Percentiles rank a stretch among this genome's conserved stretches.
Evolutionary conservation across 1,284 basidiomycete genomes (phyloP).

Genomic region (Fomitopsis palustris): DNA sequence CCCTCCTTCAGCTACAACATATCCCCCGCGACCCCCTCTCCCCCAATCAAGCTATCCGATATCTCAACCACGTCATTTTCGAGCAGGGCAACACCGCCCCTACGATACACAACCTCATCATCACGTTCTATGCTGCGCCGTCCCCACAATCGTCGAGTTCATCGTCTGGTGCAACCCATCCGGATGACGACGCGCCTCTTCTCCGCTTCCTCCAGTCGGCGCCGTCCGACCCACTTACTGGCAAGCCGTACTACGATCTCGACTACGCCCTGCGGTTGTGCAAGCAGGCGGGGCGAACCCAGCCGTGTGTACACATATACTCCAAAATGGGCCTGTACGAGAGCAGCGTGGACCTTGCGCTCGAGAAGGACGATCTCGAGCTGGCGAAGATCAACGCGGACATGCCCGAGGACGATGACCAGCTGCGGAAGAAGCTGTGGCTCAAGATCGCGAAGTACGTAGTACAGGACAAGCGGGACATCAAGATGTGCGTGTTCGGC

Average conservation of each 20-base stretch:
- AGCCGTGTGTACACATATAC: slow-evolving; percentile 96
- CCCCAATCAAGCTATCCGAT: slow-evolving; percentile 84
- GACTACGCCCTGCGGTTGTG: slow-evolving; percentile 95
- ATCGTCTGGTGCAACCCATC: slow-evolving; percentile 34
- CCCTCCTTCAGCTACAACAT: slow-evolving; percentile 80
- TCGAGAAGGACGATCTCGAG: slow-evolving; percentile 91
- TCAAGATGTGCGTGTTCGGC: slow-evolving; percentile 77
- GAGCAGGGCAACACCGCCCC: slow-evolving; percentile 77
- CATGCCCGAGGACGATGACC: slow-evolving; percentile 86
- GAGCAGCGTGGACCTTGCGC: slow-evolving; percentile 92
- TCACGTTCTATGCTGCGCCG: slow-evolving; percentile 77
- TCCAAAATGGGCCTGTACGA: slow-evolving; percentile 98
- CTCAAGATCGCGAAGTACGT: slow-evolving; percentile 97
- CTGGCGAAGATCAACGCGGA: slow-evolving; percentile 93
- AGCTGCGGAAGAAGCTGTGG: slow-evolving; percentile 93
- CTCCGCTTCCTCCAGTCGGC: slow-evolving; percentile 85
- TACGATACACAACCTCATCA: slow-evolving; percentile 91
- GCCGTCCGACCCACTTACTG: slow-evolving; percentile 79
- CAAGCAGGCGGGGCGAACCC: slow-evolving; percentile 76
- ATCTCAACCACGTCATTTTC: slow-evolving; percentile 83
- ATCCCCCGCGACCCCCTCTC: slow-evolving; percentile 65
- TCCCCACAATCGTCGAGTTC: slow-evolving; percentile 29
- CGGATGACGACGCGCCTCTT: slow-evolving; percentile 75
- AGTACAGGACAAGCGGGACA: slow-evolving; percentile 95
- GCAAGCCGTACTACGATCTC: slow-evolving; percentile 91